Base-by-base conservation (phyloP, 2,329 filamentous ascomycete genomes). In the Fusarium cyanostomum region DNA sequence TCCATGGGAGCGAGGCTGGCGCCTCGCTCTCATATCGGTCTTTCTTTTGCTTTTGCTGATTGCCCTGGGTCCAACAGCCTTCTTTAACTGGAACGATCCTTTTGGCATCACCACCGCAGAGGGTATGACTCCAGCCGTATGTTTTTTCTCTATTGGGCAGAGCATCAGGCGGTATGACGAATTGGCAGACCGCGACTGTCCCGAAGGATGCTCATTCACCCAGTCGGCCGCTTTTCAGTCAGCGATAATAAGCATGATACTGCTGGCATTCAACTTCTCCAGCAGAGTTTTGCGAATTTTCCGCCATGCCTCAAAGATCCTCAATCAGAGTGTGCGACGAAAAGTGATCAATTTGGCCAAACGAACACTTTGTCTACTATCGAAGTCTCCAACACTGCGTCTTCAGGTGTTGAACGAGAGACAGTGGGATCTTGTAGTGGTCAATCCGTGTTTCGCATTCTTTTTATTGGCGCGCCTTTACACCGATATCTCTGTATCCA, bases 11-110 rank as follows among this genome's bases (percentile, higher is more conserved):
- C 44, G 52, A 30, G 49, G 33, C 27, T 37, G 31, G 11, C 38
- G 58, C 2, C 33, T 57, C 3, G 10, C 4, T 26, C 33, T 51
- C 12, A 57, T 57, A 44, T 10, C 38, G 3, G 3, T 27, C 8
- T n/a, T 61, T 16, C 13, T 39, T 1, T 26, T 50, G 2, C 13
- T 61, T 7, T 37, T 61, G 5, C 10, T 61, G 7, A 21, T 42
- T 4, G 43, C 58, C 2, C 9, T 57, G 12, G 38, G 27, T 9
- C 58, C 58, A 8, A 61, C 58, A 1, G 11, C 38, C 8, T 58
- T 50, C 16, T 61, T 61, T 24, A 35, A 57, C 11, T 60, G 45
- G 34, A 5, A 5, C 2, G 5, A 7, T 2, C 5, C 10, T 24
- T 5, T n/a, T n/a, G n/a, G n/a, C n/a, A n/a, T n/a, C n/a, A n/a